Evolutionary conservation across 2,329 filamentous ascomycete genomes (phyloP), one percentile per base, ranked within the genome.

Genomic region (Epichloe hybrida): DNA sequence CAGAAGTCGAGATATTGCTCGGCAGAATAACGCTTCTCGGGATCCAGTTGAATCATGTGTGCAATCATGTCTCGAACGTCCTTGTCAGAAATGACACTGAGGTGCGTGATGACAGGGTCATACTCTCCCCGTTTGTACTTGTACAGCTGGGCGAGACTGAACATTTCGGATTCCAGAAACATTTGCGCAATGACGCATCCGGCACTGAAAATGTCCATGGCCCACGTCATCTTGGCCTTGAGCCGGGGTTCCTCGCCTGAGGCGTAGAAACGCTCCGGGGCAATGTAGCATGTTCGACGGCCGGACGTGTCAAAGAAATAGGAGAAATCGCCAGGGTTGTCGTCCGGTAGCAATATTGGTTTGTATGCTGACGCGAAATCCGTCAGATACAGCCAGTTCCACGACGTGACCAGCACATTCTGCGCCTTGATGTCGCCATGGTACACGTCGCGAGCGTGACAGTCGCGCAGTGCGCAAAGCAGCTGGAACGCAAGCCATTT

Each of bases 381-480:
- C n/a, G 90, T 84, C 38, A 98, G 76, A 64, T 97, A 98, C 2
- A 98, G 76, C 93, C 94, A 98, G 70, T 97, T 96, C 93, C 93
- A 98, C 6, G 93, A 97, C 0, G 93, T 98, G 48, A 98, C 91
- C 46, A 98, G 73, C 37, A 95, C 81, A 61, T 98, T 98, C 67
- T 98, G 91, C 1, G 91, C 93, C 73, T 98, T 98, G 72, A 98
- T 97, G 63, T 98, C 94, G 52, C 93, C 94, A 64, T 98, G 93
- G 64, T 90, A 97, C 48, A 98, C 76, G 60, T 94, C 87, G 45
- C 85, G 79, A 31, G 85, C 76, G 66, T 98, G 93, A 60, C 88
- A 96, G 67, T 98, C 94, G 51, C 90, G 83, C 52, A 98, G 73
- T 3, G 88, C 90, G 66, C 89, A 96, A 11, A 98, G 77, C 3